Conservation (phyloP, 2,329 filamentous ascomycete species). For the Xylariaceae sp. region DNA sequence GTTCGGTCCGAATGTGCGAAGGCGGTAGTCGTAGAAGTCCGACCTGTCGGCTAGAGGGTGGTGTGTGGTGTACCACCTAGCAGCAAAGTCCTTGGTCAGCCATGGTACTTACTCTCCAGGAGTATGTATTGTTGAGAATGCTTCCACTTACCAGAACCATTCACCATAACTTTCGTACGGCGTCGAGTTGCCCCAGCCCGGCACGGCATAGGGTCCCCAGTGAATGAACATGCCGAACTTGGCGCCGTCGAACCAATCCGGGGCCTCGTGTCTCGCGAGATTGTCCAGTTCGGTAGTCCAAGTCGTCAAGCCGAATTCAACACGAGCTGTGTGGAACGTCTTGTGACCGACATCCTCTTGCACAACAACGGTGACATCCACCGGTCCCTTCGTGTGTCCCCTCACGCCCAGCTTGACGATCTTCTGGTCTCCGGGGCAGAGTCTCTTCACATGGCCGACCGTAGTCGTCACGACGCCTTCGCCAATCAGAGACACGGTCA, state of each 20-base stretch:
- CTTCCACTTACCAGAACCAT: conserved; percentile 45
- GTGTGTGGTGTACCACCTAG: conserved; percentile 33
- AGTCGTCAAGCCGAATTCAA: conserved; percentile 34
- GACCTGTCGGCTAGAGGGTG: conserved; percentile 39
- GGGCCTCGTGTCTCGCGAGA: conserved; percentile 38
- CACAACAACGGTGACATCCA: conserved; percentile 24
- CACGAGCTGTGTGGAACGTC: conserved; percentile 5
- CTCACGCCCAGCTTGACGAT: conserved; percentile 35
- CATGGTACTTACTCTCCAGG: no score
- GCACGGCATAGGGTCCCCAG: conserved; percentile 52
- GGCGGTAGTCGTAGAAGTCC: conserved; percentile 44
- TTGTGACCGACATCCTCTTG: conserved; percentile 16
- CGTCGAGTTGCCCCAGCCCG: conserved; percentile 48
- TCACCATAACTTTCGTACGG: conserved; percentile 40
- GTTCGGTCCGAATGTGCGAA: conserved; percentile 46
- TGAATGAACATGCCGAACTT: conserved; percentile 59
- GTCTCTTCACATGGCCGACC: conserved; percentile 34
- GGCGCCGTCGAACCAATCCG: conserved; percentile 49
- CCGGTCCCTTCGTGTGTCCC: conserved; percentile 25
- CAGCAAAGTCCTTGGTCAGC: background rate
- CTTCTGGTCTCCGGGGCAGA: conserved; percentile 42
- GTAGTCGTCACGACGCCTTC: conserved; percentile 41
- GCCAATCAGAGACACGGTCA: conserved; percentile 31
- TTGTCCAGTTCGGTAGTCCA: conserved; percentile 35
- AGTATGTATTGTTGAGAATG: no score